Conservation (phyloP, 495 filamentous ascomycete species). For the Daldinia caldariorum region DNA sequence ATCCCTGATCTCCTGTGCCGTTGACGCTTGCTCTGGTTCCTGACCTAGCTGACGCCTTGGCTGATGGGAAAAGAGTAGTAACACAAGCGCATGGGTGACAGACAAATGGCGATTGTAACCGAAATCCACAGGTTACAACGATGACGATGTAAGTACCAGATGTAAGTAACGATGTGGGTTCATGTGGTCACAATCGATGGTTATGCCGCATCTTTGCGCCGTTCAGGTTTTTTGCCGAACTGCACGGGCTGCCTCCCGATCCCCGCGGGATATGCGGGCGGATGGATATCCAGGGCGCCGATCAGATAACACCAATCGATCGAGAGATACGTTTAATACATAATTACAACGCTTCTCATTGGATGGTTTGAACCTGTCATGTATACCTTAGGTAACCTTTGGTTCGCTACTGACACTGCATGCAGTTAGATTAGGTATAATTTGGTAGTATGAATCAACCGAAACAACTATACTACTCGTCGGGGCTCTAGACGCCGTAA, state of each 20-base stretch:
- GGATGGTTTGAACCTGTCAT: neutral
- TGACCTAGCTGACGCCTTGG: conserved; percentile 5
- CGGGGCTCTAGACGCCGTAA: too few species aligned
- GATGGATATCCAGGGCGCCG: neutral
- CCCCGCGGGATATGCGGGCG: neutral
- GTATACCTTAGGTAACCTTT: neutral
- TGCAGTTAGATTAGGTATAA: neutral
- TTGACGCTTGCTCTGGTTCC: conserved; percentile 15
- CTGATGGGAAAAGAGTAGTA: neutral
- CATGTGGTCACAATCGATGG: neutral
- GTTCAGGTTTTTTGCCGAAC: neutral
- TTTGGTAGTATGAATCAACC: neutral
- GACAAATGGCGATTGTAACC: conserved; percentile 25
- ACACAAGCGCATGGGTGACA: neutral
- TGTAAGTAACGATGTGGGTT: too few species aligned
- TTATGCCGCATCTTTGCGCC: neutral
- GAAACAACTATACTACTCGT: too few species aligned
- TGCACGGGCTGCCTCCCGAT: conserved; percentile 2
- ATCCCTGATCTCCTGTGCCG: conserved; percentile 16
- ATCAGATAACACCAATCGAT: conserved; percentile 3
- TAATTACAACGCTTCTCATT: neutral
- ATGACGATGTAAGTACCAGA: neutral
- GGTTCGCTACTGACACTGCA: too few species aligned
- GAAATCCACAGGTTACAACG: neutral
- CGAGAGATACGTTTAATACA: neutral